Base-by-base conservation (phyloP, 306 rosid species). In the Abrus precatorius region DNA sequence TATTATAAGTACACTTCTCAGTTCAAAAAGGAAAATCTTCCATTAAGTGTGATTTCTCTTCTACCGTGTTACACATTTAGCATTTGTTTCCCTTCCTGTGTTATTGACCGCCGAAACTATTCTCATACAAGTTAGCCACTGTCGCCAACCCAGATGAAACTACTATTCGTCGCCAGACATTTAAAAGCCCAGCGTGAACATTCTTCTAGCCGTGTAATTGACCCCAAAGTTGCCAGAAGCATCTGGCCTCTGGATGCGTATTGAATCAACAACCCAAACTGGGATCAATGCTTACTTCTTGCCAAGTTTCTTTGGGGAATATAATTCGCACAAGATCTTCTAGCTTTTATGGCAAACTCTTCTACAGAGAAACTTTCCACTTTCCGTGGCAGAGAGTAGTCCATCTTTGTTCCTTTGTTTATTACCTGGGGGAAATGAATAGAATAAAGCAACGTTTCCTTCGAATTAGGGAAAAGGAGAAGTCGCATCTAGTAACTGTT, bases 261-360 rank as follows among this genome's bases (percentile, higher is more conserved):
- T 38, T 70, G 65, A 72, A 53, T 44, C 10, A 10, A 28, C 5
- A 68, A 47, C 43, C 74, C 28, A 69, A 30, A 11, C 57, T 13
- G 34, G 29, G 49, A 28, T 60, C 73, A 59, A 1, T 41, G 11
- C 33, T 53, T 40, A n/a, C 73, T 75, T 10, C 33, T 43, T 9
- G 5, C 48, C 28, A 62, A 12, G 77, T 66, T 64, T 72, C 52
- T 81, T 73, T 74, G 47, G 76, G 82, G 41, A 75, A 74, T 59
- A 49, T 56, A 66, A 59, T 28, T 41, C 33, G 5, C 68, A 53
- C 54, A 33, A 41, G 33, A 55, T 12, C 14, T 12, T 7, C 13
- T 29, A 14, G 64, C 44, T 75, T 69, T 33, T 5, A 6, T 49
- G 72, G 78, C 41, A 75, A 50, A 12, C 47, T 59, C 33, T 47